Evolutionary conservation across 208 protist species (phyloP).

Genomic region (Naegleria gruberi): DNA sequence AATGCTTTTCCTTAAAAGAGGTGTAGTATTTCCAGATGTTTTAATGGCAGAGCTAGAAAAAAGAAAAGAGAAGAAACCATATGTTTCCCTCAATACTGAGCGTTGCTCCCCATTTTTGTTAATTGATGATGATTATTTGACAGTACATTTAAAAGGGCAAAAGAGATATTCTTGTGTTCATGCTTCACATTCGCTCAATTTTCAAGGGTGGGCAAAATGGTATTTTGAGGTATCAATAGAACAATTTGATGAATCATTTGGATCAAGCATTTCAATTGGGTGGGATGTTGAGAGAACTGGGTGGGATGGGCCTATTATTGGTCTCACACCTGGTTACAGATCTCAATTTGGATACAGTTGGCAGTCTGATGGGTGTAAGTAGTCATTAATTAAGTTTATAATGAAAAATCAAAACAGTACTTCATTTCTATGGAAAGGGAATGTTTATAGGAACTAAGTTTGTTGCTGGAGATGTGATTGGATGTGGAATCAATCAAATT

Average conservation of each 20-base stretch:
- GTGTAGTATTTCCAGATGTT: background rate
- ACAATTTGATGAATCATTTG: background rate
- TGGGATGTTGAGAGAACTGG: background rate
- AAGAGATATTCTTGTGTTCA: conserved; percentile 14
- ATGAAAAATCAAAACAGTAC: background rate
- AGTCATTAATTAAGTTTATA: background rate
- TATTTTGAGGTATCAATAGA: conserved; percentile 9
- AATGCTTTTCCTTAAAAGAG: background rate
- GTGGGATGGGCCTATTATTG: background rate
- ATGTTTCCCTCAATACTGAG: background rate
- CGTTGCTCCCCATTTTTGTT: background rate
- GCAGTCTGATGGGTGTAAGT: conserved; percentile 17
- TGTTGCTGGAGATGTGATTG: background rate
- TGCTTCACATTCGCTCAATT: background rate
- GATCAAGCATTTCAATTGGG: background rate
- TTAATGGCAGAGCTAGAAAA: background rate
- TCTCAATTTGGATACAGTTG: conserved; percentile 12
- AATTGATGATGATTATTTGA: background rate
- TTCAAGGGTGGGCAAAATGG: background rate
- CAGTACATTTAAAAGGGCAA: background rate
- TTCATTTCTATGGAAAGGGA: background rate
- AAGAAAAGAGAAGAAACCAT: conserved; percentile 12
- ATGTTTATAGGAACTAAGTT: background rate
- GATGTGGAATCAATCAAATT: background rate
- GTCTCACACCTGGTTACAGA: background rate